These are phyloP conservation scores for Xylaria sp. DNA, from an alignment of 2,329 filamentous ascomycete genomes.

Conservation along the genomic window DNA sequence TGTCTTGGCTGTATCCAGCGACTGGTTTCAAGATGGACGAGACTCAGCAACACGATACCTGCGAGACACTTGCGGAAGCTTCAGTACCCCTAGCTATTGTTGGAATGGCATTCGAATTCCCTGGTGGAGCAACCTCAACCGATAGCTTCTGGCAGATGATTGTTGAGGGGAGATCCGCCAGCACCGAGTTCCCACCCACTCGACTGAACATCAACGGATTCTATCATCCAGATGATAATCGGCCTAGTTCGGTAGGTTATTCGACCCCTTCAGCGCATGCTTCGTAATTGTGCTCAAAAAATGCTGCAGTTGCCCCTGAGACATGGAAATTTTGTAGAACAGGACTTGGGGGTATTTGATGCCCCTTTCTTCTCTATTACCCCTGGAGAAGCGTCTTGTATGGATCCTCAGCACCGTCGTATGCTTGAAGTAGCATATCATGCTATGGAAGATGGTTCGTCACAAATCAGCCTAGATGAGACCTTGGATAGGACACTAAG, in stretches of 20 bases:
- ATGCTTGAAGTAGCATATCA: constrained; percentile 15
- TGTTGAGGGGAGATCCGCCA: neutral
- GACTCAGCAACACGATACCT: too few relatives aligned
- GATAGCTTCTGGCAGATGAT: constrained; percentile 12
- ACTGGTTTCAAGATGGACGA: too few relatives aligned
- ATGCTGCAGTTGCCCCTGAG: constrained; percentile 1
- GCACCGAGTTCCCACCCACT: constrained; percentile 11
- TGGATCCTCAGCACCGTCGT: constrained; percentile 16
- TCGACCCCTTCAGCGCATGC: neutral
- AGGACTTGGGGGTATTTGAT: constrained; percentile 12
- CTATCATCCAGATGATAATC: constrained; percentile 12
- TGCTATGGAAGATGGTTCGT: constrained; percentile 17
- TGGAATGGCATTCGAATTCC: constrained; percentile 11
- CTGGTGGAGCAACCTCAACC: neutral
- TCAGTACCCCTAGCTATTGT: constrained; percentile 5
- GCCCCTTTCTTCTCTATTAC: constrained; percentile 18
- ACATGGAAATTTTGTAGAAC: constrained; percentile 11
- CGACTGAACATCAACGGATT: constrained; percentile 10
- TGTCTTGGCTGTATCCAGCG: too few relatives aligned
- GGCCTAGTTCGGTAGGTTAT: neutral
- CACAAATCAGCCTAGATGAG: too few relatives aligned
- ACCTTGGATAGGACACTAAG: too few relatives aligned
- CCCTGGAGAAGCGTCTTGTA: constrained; percentile 5
- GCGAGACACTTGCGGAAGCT: too few relatives aligned
- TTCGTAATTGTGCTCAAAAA: too few relatives aligned